A percentile compares a stretch with the other conserved stretches of the same genome.
Conservation (phyloP, 352 stramenopile genomes). For the Phytophthora europaea region DNA sequence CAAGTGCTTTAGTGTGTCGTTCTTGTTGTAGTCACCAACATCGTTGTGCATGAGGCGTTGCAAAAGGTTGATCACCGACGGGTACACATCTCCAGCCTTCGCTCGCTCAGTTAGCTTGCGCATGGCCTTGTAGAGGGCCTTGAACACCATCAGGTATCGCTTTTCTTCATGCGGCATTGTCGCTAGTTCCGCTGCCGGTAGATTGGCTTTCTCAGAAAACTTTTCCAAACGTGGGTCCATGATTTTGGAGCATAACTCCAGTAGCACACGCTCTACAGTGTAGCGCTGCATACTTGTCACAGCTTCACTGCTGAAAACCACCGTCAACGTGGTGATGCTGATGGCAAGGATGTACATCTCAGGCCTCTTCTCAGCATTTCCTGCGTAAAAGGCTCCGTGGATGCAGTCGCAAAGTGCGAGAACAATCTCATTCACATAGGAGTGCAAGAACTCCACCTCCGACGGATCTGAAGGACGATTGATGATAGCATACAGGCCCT, state of each 20-base stretch:
- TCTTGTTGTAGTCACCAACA: slow-evolving; percentile 82
- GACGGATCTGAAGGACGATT: slow-evolving; percentile 61
- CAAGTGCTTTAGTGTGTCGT: slow-evolving; percentile 75
- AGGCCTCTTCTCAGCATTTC: slow-evolving; percentile 71
- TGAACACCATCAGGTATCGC: slow-evolving; percentile 75
- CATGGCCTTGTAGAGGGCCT: slow-evolving; percentile 75
- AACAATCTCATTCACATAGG: slow-evolving; percentile 86
- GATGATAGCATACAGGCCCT: slow-evolving; percentile 85
- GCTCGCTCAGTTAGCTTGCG: slow-evolving; percentile 65
- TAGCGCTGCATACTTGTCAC: slow-evolving; percentile 76
- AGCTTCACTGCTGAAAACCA: slow-evolving; percentile 68
- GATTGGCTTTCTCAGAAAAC: slow-evolving; percentile 51
- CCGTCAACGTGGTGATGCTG: slow-evolving; percentile 71
- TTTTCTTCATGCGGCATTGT: slow-evolving; percentile 64
- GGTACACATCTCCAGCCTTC: slow-evolving; percentile 77
- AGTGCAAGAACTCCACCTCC: slow-evolving; percentile 74
- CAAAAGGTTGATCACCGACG: slow-evolving; percentile 81
- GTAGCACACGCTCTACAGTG: slow-evolving; percentile 78
- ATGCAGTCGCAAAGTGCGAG: slow-evolving; percentile 80
- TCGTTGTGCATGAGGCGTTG: slow-evolving; percentile 86
- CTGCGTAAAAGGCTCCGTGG: slow-evolving; percentile 73
- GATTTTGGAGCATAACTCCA: slow-evolving; percentile 82
- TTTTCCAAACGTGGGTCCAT: slow-evolving; percentile 78
- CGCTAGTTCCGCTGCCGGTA: slow-evolving; percentile 49
- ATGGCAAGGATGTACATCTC: slow-evolving; percentile 79